phyloP scores from a whole-genome alignment of 371 early-diverging fungal genomes.

The Syncephalastrum monosporum region DNA sequence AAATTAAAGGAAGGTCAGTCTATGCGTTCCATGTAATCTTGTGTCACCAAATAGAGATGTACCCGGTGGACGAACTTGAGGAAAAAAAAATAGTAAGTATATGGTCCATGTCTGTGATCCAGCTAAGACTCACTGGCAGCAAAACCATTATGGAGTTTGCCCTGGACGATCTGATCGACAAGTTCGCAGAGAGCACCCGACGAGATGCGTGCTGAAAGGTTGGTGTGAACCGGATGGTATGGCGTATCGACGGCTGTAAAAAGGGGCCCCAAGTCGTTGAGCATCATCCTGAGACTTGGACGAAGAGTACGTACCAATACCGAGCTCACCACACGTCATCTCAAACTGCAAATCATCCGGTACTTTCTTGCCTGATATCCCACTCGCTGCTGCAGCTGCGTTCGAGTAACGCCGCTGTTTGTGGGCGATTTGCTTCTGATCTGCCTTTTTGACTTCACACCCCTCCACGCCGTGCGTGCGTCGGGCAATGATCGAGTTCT shows the following conservation, averaged over 20 bases:
- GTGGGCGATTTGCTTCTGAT: conserved; percentile 97
- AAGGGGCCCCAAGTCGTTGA: not conserved
- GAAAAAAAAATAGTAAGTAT: no score
- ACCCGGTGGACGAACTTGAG: conserved; percentile 56
- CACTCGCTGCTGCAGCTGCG: conserved; percentile 27
- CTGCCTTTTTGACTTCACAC: conserved; percentile 72
- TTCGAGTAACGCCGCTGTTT: conserved; percentile 39
- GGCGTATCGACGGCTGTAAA: conserved; percentile 54
- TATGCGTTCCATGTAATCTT: conserved; percentile 5
- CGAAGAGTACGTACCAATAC: conserved; percentile 38
- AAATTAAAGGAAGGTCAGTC: not conserved
- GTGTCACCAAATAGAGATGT: conserved; percentile 7
- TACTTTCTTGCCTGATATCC: conserved; percentile 1
- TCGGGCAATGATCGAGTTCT: conserved; percentile 10
- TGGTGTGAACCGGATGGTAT: conserved; percentile 54
- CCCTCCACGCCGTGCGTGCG: conserved; percentile 39
- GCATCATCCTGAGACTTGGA: not conserved
- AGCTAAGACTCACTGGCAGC: conserved; percentile 56
- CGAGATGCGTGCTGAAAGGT: conserved; percentile 54
- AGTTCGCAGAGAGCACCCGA: conserved; percentile 57
- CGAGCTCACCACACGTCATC: conserved; percentile 58
- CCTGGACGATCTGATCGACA: conserved; percentile 53
- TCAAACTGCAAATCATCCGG: conserved; percentile 25
- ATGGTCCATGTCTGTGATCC: no score
- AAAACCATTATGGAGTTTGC: conserved; percentile 61